Evolutionary conservation across 139 green algal species (phyloP).

Genomic region (Ostreobium quekettii): DNA sequence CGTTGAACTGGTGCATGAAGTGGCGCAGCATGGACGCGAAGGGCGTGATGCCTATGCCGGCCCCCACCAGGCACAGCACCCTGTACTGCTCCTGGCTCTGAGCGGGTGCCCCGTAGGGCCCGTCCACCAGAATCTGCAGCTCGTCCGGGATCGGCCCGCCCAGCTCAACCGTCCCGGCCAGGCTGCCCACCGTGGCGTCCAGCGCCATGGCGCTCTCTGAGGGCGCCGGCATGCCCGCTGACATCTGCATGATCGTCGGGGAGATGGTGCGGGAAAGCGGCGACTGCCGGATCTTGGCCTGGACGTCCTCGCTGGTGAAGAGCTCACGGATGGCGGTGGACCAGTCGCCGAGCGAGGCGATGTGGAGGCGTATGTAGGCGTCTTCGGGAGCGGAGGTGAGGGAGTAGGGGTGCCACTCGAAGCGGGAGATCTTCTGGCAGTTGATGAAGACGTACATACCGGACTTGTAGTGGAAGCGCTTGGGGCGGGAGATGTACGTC

Average conservation of each 20-base stretch:
- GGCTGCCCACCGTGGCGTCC: too few relatives aligned
- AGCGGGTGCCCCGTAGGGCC: slow-evolving; percentile 20
- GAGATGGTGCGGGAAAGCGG: too few relatives aligned
- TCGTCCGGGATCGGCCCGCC: neutral
- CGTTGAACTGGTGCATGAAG: slow-evolving; percentile 16
- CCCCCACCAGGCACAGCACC: slow-evolving; percentile 24
- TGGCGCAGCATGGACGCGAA: slow-evolving; percentile 25
- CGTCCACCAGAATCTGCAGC: slow-evolving; percentile 16
- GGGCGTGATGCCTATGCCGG: slow-evolving; percentile 31
- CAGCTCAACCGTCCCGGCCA: too few relatives aligned
- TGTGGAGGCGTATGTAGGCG: slow-evolving; percentile 4
- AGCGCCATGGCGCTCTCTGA: too few relatives aligned
- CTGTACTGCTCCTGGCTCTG: slow-evolving; percentile 23
- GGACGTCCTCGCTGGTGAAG: too few relatives aligned
- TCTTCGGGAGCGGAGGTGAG: slow-evolving; percentile 3
- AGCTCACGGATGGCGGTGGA: slow-evolving; percentile 1
- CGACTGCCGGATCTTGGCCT: too few relatives aligned
- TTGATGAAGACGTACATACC: slow-evolving; percentile 33
- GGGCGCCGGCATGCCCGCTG: too few relatives aligned
- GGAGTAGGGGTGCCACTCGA: slow-evolving; percentile 34
- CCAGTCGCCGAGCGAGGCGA: slow-evolving; percentile 10
- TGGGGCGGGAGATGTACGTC: neutral
- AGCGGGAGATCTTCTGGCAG: slow-evolving; percentile 16
- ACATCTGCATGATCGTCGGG: too few relatives aligned
- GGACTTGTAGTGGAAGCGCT: slow-evolving; percentile 12